A percentile compares a stretch with the other conserved stretches of the same genome.
These are phyloP conservation scores for Aspergillaceae sp. DNA, from an alignment of 2,329 filamentous ascomycete species.

Conservation along the genomic window DNA sequence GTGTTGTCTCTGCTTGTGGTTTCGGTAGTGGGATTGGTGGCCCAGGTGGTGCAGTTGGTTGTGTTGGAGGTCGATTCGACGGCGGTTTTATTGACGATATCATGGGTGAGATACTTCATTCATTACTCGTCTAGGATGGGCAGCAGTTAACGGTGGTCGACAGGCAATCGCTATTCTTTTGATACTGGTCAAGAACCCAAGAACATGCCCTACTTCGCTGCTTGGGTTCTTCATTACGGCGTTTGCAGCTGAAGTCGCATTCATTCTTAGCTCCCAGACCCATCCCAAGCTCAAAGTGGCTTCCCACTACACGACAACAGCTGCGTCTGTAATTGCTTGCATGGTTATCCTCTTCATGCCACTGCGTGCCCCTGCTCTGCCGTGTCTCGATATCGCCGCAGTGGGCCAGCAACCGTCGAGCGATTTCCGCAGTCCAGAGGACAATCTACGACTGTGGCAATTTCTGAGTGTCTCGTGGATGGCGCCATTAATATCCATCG, in stretches of 20 bases:
- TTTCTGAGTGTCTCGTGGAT: constrained; percentile 85
- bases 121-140: no score
- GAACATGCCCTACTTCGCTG: constrained; percentile 32
- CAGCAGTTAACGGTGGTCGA: no score
- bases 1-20: constrained; percentile 30
- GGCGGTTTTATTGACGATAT: constrained; percentile 22
- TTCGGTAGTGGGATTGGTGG: constrained; percentile 29
- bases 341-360: constrained; percentile 59
- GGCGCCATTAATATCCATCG: constrained; percentile 59
- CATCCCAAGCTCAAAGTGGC: constrained; percentile 7
- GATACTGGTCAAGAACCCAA: constrained; percentile 32
- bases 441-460: constrained; percentile 69
- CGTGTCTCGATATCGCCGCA: constrained; percentile 50
- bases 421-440: constrained; percentile 65
- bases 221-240: constrained; percentile 25
- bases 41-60: constrained; percentile 23
- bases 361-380: constrained; percentile 52
- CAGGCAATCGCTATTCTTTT: constrained; percentile 30
- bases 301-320: constrained; percentile 23
- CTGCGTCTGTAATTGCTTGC: constrained; percentile 41
- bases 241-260: constrained; percentile 28
- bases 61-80: constrained; percentile 8
- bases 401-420: constrained; percentile 49
- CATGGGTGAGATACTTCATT: constrained; percentile 25
- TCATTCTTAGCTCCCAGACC: constrained; percentile 18